Evolutionary conservation across 1,139 yeast species (phyloP).

Genomic region (Candida tunisiensis): DNA sequence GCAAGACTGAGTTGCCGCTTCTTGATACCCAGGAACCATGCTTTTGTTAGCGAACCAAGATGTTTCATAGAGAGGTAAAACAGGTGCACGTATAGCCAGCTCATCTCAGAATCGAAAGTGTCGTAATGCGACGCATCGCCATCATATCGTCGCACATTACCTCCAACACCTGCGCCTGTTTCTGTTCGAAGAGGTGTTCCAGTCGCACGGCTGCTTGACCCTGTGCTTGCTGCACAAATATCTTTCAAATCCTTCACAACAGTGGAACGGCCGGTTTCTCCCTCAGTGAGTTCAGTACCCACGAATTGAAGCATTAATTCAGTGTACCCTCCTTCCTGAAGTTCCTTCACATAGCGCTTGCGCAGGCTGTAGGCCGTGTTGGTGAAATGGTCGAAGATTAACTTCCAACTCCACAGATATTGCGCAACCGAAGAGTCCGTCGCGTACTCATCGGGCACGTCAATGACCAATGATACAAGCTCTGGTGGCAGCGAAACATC

Average conservation of each 20-base stretch:
- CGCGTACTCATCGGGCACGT: constrained; percentile 9
- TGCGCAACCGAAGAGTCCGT: constrained; percentile 8
- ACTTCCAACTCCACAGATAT: constrained; percentile 57
- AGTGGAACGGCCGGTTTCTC: no score
- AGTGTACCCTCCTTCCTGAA: constrained; percentile 32
- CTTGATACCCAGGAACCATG: constrained; percentile 53
- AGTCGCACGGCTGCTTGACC: no score
- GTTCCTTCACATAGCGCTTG: constrained; percentile 38
- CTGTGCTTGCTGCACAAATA: no score
- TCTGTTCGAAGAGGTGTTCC: not conserved
- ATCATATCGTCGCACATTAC: no score
- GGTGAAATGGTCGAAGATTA: constrained; percentile 45
- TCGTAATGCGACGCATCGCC: no score
- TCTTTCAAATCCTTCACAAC: no score
- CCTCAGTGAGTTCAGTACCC: no score
- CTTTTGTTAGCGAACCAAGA: constrained; percentile 51
- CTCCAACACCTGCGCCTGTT: no score
- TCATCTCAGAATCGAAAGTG: not conserved
- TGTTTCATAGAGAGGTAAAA: constrained; percentile 39
- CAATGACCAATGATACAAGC: constrained; percentile 13
- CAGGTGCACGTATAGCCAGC: constrained; percentile 21
- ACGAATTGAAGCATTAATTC: constrained; percentile 23
- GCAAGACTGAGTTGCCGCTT: constrained; percentile 38
- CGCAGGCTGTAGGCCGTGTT: constrained; percentile 50
- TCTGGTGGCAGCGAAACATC: constrained; percentile 13